Base-by-base conservation (phyloP, 2,329 filamentous ascomycete species). In the Talaromyces atroroseus region DNA sequence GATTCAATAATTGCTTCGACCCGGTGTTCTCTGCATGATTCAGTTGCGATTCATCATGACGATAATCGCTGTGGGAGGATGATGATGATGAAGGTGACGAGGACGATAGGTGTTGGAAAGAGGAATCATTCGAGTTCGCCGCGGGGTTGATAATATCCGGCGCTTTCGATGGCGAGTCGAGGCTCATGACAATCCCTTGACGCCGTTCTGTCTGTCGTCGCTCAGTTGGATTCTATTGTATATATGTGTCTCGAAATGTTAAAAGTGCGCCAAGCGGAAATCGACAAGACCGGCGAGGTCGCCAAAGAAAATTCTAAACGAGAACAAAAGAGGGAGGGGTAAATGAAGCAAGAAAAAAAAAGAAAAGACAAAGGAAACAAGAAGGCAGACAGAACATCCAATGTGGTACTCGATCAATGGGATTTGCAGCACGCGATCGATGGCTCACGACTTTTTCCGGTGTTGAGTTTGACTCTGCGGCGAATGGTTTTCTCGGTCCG, bases 111-210 rank as follows among this genome's bases (percentile, higher is more conserved):
- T 26, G 10, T 24, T 23, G 60, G 10, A 73, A 67, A 54, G 65
- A 66, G 58, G 67, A 64, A 66, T 63, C 56, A 68, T 26, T 64
- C 52, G 71, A 62, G 52, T 67, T 62, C 55, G 61, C 61, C 64
- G 65, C 54, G 58, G 69, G 60, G 60, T 63, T 63, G 59, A 65
- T 67, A 64, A 68, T 74, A 70, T 72, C 68, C 61, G 78, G 72
- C 67, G 76, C 71, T 65, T 82, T 72, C 24, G 47, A 20, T 63
- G 76, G 76, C 69, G 80, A 81, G 70, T 77, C 76, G 73, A 82
- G 73, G 76, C 80, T 82, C 81, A 83, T 83, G 74, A 74, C 78
- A 74, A 66, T 61, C 59, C 62, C 60, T 65, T 65, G 62, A 59
- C 4, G 11, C 32, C 58, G 64, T 18, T 20, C 3, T 36, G 3